Evolutionary conservation across 2,329 filamentous ascomycete species (phyloP).

Genomic region (Rutstroemia sp.): DNA sequence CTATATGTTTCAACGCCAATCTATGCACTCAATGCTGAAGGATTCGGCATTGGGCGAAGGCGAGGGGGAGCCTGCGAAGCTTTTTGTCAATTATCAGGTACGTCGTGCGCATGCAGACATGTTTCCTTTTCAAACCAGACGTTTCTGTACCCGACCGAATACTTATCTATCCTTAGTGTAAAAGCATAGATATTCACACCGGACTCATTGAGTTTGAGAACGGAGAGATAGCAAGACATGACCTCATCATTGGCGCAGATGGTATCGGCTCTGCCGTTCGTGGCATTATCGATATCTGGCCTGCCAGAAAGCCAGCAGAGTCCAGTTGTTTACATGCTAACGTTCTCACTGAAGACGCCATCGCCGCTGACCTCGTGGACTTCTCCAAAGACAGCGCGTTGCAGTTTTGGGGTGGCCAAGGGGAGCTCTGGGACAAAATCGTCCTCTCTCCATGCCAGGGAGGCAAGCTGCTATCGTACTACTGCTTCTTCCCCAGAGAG

Average conservation of each 20-base stretch:
- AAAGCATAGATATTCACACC: conserved; percentile 39
- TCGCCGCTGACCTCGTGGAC: conserved; percentile 52
- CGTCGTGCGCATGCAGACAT: conserved; percentile 7
- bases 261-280: conserved; percentile 56
- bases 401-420: conserved; percentile 64
- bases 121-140: not conserved
- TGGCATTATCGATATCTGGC: conserved; percentile 48
- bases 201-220: conserved; percentile 35
- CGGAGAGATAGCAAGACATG: conserved; percentile 25
- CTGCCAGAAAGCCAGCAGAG: conserved; percentile 51
- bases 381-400: conserved; percentile 54
- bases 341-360: conserved; percentile 52
- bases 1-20: conserved; percentile 61
- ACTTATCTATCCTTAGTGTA: not conserved
- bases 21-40: conserved; percentile 60
- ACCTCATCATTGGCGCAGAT: conserved; percentile 33
- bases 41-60: conserved; percentile 46
- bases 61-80: conserved; percentile 44
- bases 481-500: conserved; percentile 59
- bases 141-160: not conserved
- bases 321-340: conserved; percentile 59
- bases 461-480: conserved; percentile 58
- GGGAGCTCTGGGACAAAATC: conserved; percentile 56
- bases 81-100: conserved; percentile 50
- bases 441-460: conserved; percentile 62